Conservation (phyloP, 371 early-diverging fungal species). For the Syncephalastrum sp. region DNA sequence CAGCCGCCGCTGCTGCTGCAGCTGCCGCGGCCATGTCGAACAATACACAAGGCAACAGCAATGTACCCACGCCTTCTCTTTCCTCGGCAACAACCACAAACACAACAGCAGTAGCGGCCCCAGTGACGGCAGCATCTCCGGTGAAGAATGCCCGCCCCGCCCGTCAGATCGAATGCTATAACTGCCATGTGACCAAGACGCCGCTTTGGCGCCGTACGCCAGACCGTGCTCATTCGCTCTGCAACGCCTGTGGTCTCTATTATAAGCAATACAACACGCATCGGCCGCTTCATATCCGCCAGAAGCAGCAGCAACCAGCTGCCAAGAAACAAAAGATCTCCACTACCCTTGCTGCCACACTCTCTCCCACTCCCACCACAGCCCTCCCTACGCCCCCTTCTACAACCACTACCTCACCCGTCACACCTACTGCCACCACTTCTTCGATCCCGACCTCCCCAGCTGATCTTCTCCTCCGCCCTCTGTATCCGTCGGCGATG, state of each 20-base stretch:
- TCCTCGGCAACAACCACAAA: too few species aligned
- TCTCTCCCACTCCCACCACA: conserved; percentile 1
- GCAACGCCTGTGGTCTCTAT: conserved; percentile 86
- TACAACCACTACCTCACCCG: background rate
- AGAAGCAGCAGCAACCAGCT: conserved; percentile 41
- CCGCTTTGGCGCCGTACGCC: conserved; percentile 85
- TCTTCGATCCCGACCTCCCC: background rate
- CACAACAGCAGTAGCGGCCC: too few species aligned
- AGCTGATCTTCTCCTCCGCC: background rate
- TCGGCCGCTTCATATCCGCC: conserved; percentile 66
- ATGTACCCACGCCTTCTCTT: too few species aligned
- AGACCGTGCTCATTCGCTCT: conserved; percentile 74
- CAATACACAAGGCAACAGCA: too few species aligned
- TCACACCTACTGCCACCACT: conserved; percentile 3
- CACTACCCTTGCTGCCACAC: background rate
- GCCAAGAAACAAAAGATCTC: conserved; percentile 1
- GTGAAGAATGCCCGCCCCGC: conserved; percentile 24
- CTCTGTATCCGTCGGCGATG: background rate
- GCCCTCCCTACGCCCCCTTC: background rate
- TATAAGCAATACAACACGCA: conserved; percentile 73
- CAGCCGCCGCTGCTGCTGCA: too few species aligned
- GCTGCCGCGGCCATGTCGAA: too few species aligned
- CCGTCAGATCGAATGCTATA: conserved; percentile 75
- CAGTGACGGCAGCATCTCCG: too few species aligned
- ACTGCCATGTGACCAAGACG: conserved; percentile 78